Base-by-base conservation (phyloP, 331 rosid species). In the Rosa hybrid region DNA sequence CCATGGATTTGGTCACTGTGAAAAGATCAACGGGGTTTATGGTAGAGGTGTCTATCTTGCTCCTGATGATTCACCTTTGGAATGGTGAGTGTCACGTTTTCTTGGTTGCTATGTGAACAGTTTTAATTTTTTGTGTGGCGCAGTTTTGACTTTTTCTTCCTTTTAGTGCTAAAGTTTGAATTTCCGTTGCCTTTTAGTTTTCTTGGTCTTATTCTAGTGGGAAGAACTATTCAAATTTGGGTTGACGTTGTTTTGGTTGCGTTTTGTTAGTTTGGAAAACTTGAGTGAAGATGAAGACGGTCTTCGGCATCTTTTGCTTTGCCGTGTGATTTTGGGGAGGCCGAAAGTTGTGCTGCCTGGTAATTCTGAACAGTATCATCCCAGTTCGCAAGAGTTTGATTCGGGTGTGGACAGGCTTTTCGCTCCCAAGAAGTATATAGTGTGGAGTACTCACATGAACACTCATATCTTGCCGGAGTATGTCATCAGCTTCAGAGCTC, bases 281-380 rank as follows among this genome's bases (percentile, higher is more conserved):
- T 78, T 81, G 25, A 82, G 25, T 64, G 89, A 68, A 51, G 97
- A 90, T 83, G 81, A 74, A 39, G 88, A 86, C 38, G 96, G 98
- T 44, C 41, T 90, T 9, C 81, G 94, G 76, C 97, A 96, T 77
- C 57, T 96, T 78, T 2, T 96, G 80, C 78, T 96, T 56, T 91
- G 97, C 59, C 97, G 98, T 38, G 99, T 91, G 18, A 88, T 92
- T 75, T 16, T 96, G 86, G 99, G 99, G 68, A 96, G 81, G 76
- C 25, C 71, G 27, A 97, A 91, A 86, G 60, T 84, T 51, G 94
- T 96, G 12, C 70, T 68, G 8, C 79, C 86, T 14, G 96, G 90
- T 17, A 68, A 68, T 39, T 87, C 97, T 49, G 50, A 83, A 1
- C 98, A 91, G 88, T 76, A 83, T 21, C 86, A 80, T 77, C 88